Percentiles rank a stretch among this genome's conserved stretches.
These are phyloP conservation scores for Gamarada debralockiae DNA, from an alignment of 495 filamentous ascomycete genomes.

Conservation along the genomic window DNA sequence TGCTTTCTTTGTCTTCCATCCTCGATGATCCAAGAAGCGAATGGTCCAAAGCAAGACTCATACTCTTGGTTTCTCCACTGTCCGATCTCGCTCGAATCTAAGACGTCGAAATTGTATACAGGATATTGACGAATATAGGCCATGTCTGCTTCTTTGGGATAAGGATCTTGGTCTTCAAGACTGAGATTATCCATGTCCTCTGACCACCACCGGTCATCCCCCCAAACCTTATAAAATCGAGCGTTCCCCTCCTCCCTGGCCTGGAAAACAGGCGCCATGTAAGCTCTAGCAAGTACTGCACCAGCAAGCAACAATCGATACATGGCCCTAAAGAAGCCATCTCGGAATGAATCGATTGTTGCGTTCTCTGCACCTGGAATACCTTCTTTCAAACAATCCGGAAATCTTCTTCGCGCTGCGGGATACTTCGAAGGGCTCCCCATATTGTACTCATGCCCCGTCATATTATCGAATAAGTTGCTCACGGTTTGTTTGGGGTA, in stretches of 20 bases:
- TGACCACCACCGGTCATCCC: not conserved
- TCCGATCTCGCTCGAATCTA: slow-evolving; percentile 8
- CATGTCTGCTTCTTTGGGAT: slow-evolving; percentile 5
- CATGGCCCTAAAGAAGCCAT: slow-evolving; percentile 7
- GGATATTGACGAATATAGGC: slow-evolving; percentile 3
- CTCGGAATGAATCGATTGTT: slow-evolving; percentile 7
- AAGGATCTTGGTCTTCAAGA: not conserved
- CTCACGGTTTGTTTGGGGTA: not conserved
- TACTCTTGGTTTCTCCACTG: slow-evolving; percentile 5
- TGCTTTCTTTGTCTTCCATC: slow-evolving; percentile 1
- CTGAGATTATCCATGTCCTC: not conserved
- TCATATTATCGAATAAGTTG: slow-evolving; percentile 1
- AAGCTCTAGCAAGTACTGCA: slow-evolving; percentile 7
- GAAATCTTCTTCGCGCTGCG: slow-evolving; percentile 4
- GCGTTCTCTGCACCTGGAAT: slow-evolving; percentile 6
- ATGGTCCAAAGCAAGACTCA: slow-evolving; percentile 7
- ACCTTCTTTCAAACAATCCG: slow-evolving; percentile 3
- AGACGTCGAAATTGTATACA: slow-evolving; percentile 2
- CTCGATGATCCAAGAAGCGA: slow-evolving; percentile 5
- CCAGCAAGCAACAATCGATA: slow-evolving; percentile 8
- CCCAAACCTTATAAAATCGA: not conserved
- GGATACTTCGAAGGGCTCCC: slow-evolving; percentile 1
- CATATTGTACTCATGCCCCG: no score
- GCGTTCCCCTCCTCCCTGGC: slow-evolving; percentile 3
- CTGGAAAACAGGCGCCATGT: slow-evolving; percentile 3